A percentile compares a stretch with the other conserved stretches of the same genome.
phyloP scores from a whole-genome alignment of 139 green algal genomes.

The Pleodorina starrii region DNA sequence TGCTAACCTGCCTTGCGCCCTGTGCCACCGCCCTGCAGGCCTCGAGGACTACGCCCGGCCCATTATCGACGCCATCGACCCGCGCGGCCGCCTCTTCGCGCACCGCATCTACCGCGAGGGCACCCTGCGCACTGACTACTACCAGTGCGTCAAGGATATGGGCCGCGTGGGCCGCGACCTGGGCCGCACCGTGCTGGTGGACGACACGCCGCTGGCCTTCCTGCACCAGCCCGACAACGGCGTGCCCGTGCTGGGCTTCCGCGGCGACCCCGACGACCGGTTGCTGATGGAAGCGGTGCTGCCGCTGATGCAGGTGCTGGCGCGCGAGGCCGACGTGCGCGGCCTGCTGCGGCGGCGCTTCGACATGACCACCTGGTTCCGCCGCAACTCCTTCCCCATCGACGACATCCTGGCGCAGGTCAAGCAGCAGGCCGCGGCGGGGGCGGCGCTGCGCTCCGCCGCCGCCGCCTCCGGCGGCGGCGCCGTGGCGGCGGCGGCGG shows the following conservation, averaged over 20 bases:
- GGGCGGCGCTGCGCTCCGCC: background rate
- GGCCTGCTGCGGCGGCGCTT: slow-evolving; percentile 79
- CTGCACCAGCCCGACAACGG: slow-evolving; percentile 89
- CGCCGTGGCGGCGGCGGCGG: background rate
- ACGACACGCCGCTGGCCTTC: slow-evolving; percentile 94
- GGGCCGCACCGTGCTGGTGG: slow-evolving; percentile 85
- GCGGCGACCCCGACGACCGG: slow-evolving; percentile 83
- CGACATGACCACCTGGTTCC: slow-evolving; percentile 83
- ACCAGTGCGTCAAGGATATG: slow-evolving; percentile 95
- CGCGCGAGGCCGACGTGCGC: slow-evolving; percentile 71
- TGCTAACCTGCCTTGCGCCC: no score
- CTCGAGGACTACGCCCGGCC: slow-evolving; percentile 90
- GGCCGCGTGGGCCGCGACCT: slow-evolving; percentile 54
- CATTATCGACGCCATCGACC: slow-evolving; percentile 86
- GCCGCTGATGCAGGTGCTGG: slow-evolving; percentile 77
- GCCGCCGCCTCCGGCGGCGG: background rate
- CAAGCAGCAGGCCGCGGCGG: background rate
- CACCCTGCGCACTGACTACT: slow-evolving; percentile 68
- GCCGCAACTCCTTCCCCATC: slow-evolving; percentile 64
- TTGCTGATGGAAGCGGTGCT: slow-evolving; percentile 88
- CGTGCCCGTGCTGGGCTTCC: slow-evolving; percentile 88
- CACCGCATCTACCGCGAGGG: slow-evolving; percentile 71
- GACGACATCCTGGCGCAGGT: slow-evolving; percentile 40
- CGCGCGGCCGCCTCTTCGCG: slow-evolving; percentile 57
- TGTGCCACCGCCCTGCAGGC: no score